Evolutionary conservation across 1,284 basidiomycete species (phyloP), one percentile per base, ranked within the genome.

Genomic region (Athelia psychrophila): DNA sequence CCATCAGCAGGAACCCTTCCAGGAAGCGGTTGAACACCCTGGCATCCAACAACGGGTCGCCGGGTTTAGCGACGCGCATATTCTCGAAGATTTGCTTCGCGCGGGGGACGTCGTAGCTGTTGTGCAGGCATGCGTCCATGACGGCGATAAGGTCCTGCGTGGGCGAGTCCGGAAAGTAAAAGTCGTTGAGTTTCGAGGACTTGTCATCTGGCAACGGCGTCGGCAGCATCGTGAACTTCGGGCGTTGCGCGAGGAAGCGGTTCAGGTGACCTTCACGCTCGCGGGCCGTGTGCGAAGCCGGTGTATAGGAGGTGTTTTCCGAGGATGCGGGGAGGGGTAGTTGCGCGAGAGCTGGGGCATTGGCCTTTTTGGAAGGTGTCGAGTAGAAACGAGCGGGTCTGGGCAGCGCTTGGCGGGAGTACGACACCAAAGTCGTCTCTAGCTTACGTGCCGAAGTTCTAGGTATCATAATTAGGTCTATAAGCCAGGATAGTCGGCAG

Each of bases 51-150:
- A 75, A 51, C 12, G 67, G 62, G 23, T 75, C 71, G 2, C 60
- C 65, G 3, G 54, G 47, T 44, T 27, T 49, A 51, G 30, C 52
- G 54, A 51, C 58, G 3, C 86, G 78, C 27, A 91, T 61, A 8
- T 75, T 73, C 47, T 84, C 79, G 57, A 91, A 90, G 20, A 92
- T 78, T 44, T 71, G 68, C 56, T 81, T 80, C 10, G 89, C 89
- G 16, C 90, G 83, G 1, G 77, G 75, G 0, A 91, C 83, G 60
- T 92, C 85, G 66, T 86, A 82, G 1, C 82, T 65, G 54, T 86
- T 81, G 63, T 86, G 79, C 16, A 93, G 67, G 64, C 91, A 93
- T 1, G 89, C 88, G 58, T 89, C 84, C 66, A 94, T 87, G 56
- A 93, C 78, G 0, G 88, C 81, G 12, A 91, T 65, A 47, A 79